Evolutionary conservation across 768 basidiomycete species (phyloP).

Genomic region (Scleroderma citrinum): DNA sequence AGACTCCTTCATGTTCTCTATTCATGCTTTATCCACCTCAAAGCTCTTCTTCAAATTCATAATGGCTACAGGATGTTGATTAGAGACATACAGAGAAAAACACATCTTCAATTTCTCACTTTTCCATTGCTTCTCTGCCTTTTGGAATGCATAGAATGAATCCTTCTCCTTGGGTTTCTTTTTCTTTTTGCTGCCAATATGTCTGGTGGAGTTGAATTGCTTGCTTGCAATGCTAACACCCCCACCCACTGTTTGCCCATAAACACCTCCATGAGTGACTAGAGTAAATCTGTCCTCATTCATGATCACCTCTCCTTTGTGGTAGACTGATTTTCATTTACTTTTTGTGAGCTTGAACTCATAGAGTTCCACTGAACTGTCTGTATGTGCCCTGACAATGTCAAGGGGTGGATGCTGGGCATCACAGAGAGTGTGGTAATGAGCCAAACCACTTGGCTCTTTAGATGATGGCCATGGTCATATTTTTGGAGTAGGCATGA

Average conservation of each 20-base stretch:
- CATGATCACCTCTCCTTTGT: conserved; percentile 82
- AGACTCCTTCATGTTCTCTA: conserved; percentile 50
- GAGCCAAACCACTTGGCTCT: conserved; percentile 62
- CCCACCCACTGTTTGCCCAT: conserved; percentile 83
- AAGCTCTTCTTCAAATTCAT: conserved; percentile 68
- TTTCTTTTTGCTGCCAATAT: conserved; percentile 37
- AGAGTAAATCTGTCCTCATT: conserved; percentile 95
- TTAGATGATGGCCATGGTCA: conserved; percentile 61
- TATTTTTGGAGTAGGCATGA: conserved; percentile 46
- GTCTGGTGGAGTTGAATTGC: conserved; percentile 37
- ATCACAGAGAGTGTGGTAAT: conserved; percentile 61
- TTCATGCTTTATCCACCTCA: conserved; percentile 74
- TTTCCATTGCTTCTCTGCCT: conserved; percentile 81
- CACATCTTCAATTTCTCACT: conserved; percentile 37
- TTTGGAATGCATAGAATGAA: conserved; percentile 87
- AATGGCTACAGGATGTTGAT: conserved; percentile 35
- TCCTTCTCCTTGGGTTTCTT: conserved; percentile 64
- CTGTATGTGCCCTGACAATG: conserved; percentile 69
- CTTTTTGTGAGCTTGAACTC: conserved; percentile 56
- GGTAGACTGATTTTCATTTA: conserved; percentile 59
- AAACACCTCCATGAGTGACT: conserved; percentile 87
- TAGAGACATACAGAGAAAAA: neutral
- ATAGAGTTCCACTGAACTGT: conserved; percentile 69
- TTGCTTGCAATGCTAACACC: conserved; percentile 64
- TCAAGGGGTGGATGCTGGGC: conserved; percentile 73